Evolutionary conservation across 257 asterid genomes (phyloP), one percentile per base, ranked within the genome.

Genomic region (Anisodus tanguticus): DNA sequence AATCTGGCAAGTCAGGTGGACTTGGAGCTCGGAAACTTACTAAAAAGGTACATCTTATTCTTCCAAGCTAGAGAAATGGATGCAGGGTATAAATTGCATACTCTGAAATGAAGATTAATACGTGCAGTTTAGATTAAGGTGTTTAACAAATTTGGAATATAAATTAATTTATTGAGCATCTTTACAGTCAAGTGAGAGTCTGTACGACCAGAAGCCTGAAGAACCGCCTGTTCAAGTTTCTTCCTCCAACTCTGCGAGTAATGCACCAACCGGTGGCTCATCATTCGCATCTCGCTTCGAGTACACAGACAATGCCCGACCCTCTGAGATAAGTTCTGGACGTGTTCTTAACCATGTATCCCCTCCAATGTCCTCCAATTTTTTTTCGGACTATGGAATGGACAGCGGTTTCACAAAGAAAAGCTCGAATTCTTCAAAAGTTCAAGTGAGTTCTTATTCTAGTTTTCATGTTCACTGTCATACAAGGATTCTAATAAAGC

Each of bases 1-100:
- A 86, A 94, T 84, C 97, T 79, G 98, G 97, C 82, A 97, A 93
- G 90, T 86, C 97, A 7, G 94, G 97, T 45, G 99, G 97, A 3
- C 92, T 97, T 31, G 98, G 99, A 84, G 98, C 99, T 88, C 92
- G 90, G 80, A 97, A 95, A 88, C 98, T 97, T 80, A 92, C 97
- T 60, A 82, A 87, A 79, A 97, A 95, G 98, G 99, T 95, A 74
- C 58, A 69, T 10, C 82, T 66, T 53, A 59, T 54, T 54, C 81
- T 87, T 83, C 78, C 22, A 37, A 12, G 70, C 78, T n/a, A 11
- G 43, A 72, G 41, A 72, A 49, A 47, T 11, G 12, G 19, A 16
- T 72, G 43, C 80, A 72, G 43, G 80, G 60, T 72, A 47, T 72
- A 47, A n/a, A 47, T 72, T 72, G 12, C 80, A 10, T 72, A 74